Conservation (phyloP, 306 rosid genomes). For the barrel medic (Medicago truncatula) region DNA sequence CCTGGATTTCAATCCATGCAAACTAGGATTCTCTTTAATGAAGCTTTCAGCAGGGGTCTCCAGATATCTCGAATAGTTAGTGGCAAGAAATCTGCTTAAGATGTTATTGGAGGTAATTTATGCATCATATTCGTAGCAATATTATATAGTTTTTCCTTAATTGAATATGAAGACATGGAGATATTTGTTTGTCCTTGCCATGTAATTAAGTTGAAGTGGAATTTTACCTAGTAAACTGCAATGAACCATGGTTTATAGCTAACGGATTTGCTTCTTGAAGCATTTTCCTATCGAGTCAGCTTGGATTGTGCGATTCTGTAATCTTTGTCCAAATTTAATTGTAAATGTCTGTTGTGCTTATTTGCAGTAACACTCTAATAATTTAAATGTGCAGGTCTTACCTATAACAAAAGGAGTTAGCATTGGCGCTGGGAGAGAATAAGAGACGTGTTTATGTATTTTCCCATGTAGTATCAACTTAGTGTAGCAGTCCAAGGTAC, state of each 20-base stretch:
- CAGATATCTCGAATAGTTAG: slow-evolving; percentile 86
- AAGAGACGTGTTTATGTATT: slow-evolving; percentile 26
- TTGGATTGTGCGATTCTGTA: slow-evolving; percentile 32
- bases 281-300: slow-evolving; percentile 26
- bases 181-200: slow-evolving; percentile 14
- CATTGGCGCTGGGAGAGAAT: slow-evolving; percentile 5
- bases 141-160: background rate
- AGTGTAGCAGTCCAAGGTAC: slow-evolving; percentile 16
- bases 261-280: slow-evolving; percentile 28
- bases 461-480: slow-evolving; percentile 23
- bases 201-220: slow-evolving; percentile 20
- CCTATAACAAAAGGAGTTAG: slow-evolving; percentile 27
- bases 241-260: slow-evolving; percentile 28
- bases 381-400: slow-evolving; percentile 34
- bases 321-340: slow-evolving; percentile 5
- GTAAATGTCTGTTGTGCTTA: slow-evolving; percentile 13
- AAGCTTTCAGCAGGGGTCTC: slow-evolving; percentile 97
- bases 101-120: slow-evolving; percentile 57
- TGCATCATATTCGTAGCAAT: slow-evolving; percentile 13
- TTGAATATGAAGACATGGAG: slow-evolving; percentile 14
- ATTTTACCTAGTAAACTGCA: slow-evolving; percentile 31
- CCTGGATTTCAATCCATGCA: slow-evolving; percentile 98
- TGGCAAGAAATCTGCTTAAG: slow-evolving; percentile 78
- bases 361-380: slow-evolving; percentile 19
- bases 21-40: slow-evolving; percentile 92